phyloP scores from a whole-genome alignment of 192 early-diverging fungal species.

The Kickxella alabastrina region DNA sequence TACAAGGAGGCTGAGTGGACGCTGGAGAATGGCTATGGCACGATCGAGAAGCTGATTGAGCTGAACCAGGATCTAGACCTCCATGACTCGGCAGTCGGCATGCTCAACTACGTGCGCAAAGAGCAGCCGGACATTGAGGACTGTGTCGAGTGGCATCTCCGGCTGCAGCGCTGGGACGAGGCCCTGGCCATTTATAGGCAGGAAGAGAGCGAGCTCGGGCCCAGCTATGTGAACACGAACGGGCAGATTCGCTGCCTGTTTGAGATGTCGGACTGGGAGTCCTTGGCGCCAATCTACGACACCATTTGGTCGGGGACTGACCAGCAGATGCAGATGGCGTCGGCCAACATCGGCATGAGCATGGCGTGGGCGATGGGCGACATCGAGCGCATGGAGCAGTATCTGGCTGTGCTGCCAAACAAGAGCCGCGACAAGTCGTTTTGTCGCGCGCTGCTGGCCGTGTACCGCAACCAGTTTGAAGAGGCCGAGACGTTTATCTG shows the following conservation, averaged over 20 bases:
- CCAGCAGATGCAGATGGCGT: conserved; percentile 61
- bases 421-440: conserved; percentile 68
- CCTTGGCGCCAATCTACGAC: conserved; percentile 71
- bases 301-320: conserved; percentile 66
- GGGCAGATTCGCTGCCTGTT: conserved; percentile 91
- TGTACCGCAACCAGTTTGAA: conserved; percentile 72
- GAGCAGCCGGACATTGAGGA: conserved; percentile 72
- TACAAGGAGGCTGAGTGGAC: conserved; percentile 96
- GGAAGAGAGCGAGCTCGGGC: conserved; percentile 2
- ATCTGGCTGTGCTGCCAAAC: conserved; percentile 74
- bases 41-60: conserved; percentile 85
- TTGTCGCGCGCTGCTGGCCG: conserved; percentile 81
- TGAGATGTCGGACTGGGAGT: conserved; percentile 90
- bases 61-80: conserved; percentile 95
- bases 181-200: conserved; percentile 78
- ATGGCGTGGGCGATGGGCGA: conserved; percentile 91
- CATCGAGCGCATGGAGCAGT: conserved; percentile 89
- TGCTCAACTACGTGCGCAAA: conserved; percentile 84
- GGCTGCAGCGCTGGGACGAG: conserved; percentile 91
- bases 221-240: conserved; percentile 63
- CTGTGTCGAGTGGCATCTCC: conserved; percentile 90
- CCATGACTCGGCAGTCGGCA: conserved; percentile 94
- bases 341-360: conserved; percentile 87
- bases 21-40: conserved; percentile 73
- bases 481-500: conserved; percentile 76